Base-by-base conservation (phyloP, 1,284 basidiomycete species). In the Marasmius fiardii region DNA sequence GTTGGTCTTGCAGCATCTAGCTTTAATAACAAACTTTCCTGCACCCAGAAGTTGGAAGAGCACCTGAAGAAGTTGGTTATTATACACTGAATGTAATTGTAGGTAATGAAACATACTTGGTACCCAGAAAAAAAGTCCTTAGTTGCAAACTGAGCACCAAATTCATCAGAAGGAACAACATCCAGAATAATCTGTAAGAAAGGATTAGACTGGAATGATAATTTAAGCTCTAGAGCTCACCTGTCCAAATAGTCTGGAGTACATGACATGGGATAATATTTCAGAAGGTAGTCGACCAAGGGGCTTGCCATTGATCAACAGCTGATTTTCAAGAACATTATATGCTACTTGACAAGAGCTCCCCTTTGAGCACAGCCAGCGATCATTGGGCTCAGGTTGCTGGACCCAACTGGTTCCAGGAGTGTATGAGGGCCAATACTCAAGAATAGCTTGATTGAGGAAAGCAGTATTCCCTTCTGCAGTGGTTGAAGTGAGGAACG, bases 11-110 rank as follows among this genome's bases (percentile, higher is more conserved):
- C 43, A 54, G 24, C 31, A 52, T 55, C 59, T 63, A 2, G 70
- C 68, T 51, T 63, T 65, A 34, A 78, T 68, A 2, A 74, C 58
- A 1, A 75, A 62, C 3, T 63, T 49, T 7, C 35, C 54, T 8
- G 60, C 44, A 14, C 61, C 49, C 53, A 16, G n/a, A 20, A 41
- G 39, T 71, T 61, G 5, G 62, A 59, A 52, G 78, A 73, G 51
- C 64, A 60, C 2, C 75, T 59, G 72, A 70, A 34, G 18, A 24
- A 51, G 3, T 6, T 12, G 11, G n/a, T 26, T 8, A 14, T 8
- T 14, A 10, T 8, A 16, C 18, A 7, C 24, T 47, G 3, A 26
- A 16, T 43, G 20, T 5, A 43, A 18, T 3, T 7, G 26, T 12
- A 26, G 48, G 16, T 14, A 7, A 23, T 6, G 47, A 12, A 3